Percentiles rank a stretch among this genome's conserved stretches.
Evolutionary conservation across 495 filamentous ascomycete genomes (phyloP).

Genomic region (Penicillium longicatenatum): DNA sequence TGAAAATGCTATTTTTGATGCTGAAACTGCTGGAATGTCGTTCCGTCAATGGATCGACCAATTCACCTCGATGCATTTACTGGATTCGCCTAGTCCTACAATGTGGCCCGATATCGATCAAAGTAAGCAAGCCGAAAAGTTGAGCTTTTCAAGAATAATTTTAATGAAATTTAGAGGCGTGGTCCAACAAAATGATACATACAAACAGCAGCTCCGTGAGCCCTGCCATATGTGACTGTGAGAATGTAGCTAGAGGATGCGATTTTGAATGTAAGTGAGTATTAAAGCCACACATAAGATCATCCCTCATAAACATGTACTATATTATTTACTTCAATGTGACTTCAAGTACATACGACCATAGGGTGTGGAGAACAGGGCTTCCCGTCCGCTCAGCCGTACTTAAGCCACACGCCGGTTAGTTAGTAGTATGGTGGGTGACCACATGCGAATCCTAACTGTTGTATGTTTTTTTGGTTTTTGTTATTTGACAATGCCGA

Average conservation of each 20-base stretch:
- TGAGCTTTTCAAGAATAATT: slow-evolving; percentile 2
- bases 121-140: not conserved
- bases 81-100: not conserved
- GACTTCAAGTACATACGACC: too few relatives aligned
- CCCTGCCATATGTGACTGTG: slow-evolving; percentile 18
- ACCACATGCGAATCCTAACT: too few relatives aligned
- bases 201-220: slow-evolving; percentile 17
- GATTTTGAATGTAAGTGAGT: slow-evolving; percentile 18
- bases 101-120: slow-evolving; percentile 6
- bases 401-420: too few relatives aligned
- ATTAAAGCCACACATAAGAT: too few relatives aligned
- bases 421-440: too few relatives aligned
- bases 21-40: not conserved
- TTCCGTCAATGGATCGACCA: slow-evolving; percentile 1
- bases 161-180: slow-evolving; percentile 16
- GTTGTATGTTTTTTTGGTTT: too few relatives aligned
- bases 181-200: slow-evolving; percentile 21
- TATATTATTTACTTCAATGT: too few relatives aligned
- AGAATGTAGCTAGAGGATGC: slow-evolving; percentile 9
- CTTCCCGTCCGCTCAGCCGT: too few relatives aligned
- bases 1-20: not conserved
- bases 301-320: too few relatives aligned
- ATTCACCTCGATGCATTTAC: not conserved
- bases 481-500: too few relatives aligned
- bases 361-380: too few relatives aligned